Conservation (phyloP, 208 protist genomes). For the Endotrypanum monterogeii region DNA sequence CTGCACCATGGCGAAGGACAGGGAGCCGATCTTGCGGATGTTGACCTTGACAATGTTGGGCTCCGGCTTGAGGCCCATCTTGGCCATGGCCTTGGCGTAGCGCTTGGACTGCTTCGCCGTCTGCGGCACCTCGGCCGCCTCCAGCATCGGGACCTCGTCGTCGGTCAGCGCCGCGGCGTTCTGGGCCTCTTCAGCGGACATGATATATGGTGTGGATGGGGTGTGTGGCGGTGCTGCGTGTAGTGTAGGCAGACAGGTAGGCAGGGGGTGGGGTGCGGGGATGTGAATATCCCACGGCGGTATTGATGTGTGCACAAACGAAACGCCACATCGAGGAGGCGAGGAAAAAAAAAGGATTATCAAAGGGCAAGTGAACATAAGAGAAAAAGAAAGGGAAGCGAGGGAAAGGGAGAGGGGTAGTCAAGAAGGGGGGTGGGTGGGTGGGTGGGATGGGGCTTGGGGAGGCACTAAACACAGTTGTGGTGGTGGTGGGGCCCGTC, state of each 20-base stretch:
- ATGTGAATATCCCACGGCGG: too few relatives aligned
- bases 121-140: constrained; percentile 72
- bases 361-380: too few relatives aligned
- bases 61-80: constrained; percentile 97
- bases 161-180: constrained; percentile 56
- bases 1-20: constrained; percentile 93
- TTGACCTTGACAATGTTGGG: constrained; percentile 92
- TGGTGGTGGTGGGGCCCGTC: too few relatives aligned
- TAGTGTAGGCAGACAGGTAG: not conserved
- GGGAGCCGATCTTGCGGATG: constrained; percentile 89
- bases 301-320: too few relatives aligned
- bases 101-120: constrained; percentile 92
- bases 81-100: constrained; percentile 95
- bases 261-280: not conserved
- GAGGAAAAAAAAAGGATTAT: too few relatives aligned
- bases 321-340: too few relatives aligned
- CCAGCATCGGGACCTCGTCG: constrained; percentile 76
- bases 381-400: too few relatives aligned
- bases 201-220: constrained; percentile 16
- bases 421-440: too few relatives aligned
- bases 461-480: too few relatives aligned
- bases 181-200: constrained; percentile 62
- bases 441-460: too few relatives aligned
- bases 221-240: not conserved
- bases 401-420: too few relatives aligned